Conservation (phyloP, 345 rosid genomes). For the Odontarrhena argentea region DNA sequence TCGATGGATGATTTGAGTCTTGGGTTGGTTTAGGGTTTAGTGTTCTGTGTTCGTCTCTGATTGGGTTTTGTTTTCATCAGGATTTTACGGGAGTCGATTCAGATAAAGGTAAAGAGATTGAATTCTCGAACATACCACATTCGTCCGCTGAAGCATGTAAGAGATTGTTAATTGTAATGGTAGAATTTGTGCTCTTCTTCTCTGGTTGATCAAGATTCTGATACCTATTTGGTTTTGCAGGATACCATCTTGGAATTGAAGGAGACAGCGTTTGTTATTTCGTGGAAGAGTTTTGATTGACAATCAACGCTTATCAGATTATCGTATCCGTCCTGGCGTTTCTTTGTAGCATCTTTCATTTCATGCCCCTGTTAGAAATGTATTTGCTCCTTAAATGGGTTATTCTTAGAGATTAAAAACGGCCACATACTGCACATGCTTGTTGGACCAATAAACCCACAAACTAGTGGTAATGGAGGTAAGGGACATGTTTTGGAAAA, state of each 20-base stretch:
- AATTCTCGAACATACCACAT: conserved; percentile 42
- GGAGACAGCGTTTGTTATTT: conserved; percentile 47
- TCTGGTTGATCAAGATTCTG: not conserved
- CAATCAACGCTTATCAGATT: conserved; percentile 51
- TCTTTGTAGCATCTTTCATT: no score
- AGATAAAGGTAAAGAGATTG: conserved; percentile 48
- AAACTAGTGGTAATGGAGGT: conserved; percentile 45
- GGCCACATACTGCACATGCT: conserved; percentile 52
- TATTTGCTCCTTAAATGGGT: not conserved
- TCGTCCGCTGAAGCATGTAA: conserved; percentile 45
- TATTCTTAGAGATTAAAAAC: conserved; percentile 48
- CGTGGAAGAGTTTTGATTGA: conserved; percentile 51
- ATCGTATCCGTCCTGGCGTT: conserved; percentile 44
- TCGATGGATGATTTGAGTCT: no score
- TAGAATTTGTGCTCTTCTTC: not conserved
- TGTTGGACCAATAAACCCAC: conserved; percentile 40
- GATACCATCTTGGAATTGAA: conserved; percentile 46
- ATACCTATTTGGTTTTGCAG: conserved; percentile 23
- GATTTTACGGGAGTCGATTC: conserved; percentile 51
- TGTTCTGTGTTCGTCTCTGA: no score
- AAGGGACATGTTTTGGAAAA: no score
- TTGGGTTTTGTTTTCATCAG: conserved; percentile 13
- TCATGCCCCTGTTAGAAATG: not conserved
- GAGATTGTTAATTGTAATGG: no score
- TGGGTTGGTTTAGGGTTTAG: no score